phyloP scores from a whole-genome alignment of 1,284 basidiomycete genomes.

The Coriolopsis trogii region DNA sequence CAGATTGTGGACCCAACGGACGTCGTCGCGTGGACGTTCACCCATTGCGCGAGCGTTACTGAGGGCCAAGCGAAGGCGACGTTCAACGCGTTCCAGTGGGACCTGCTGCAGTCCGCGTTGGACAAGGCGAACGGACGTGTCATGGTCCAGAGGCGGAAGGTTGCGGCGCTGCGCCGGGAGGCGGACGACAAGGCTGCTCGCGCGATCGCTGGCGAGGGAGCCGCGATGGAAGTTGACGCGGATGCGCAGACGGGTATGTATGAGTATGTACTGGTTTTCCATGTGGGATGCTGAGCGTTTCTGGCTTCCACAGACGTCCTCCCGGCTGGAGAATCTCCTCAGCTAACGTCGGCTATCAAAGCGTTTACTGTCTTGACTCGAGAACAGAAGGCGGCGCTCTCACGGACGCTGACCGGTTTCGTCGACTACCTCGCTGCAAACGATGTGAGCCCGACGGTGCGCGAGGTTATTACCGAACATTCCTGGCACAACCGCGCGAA shows the following conservation, averaged over 20 bases:
- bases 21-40: slow-evolving; percentile 87
- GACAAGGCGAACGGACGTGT: slow-evolving; percentile 91
- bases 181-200: slow-evolving; percentile 84
- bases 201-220: slow-evolving; percentile 60
- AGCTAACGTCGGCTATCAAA: slow-evolving; percentile 68
- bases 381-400: slow-evolving; percentile 74
- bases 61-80: slow-evolving; percentile 38
- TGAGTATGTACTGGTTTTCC: neutral
- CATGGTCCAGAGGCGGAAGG: slow-evolving; percentile 71
- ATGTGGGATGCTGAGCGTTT: neutral
- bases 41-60: slow-evolving; percentile 40
- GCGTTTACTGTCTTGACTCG: slow-evolving; percentile 71
- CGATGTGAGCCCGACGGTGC: slow-evolving; percentile 46
- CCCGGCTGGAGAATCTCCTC: slow-evolving; percentile 61
- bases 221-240: slow-evolving; percentile 70
- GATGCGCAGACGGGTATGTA: slow-evolving; percentile 58
- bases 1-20: slow-evolving; percentile 95
- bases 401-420: slow-evolving; percentile 72
- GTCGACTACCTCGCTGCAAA: slow-evolving; percentile 58
- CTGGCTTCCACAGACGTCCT: slow-evolving; percentile 52
- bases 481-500: slow-evolving; percentile 70
- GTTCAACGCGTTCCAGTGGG: slow-evolving; percentile 77
- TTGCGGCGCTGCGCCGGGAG: slow-evolving; percentile 78
- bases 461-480: slow-evolving; percentile 55
- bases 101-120: slow-evolving; percentile 76